Conservation (phyloP, 192 early-diverging fungal genomes). For the Coemansia sp. region DNA sequence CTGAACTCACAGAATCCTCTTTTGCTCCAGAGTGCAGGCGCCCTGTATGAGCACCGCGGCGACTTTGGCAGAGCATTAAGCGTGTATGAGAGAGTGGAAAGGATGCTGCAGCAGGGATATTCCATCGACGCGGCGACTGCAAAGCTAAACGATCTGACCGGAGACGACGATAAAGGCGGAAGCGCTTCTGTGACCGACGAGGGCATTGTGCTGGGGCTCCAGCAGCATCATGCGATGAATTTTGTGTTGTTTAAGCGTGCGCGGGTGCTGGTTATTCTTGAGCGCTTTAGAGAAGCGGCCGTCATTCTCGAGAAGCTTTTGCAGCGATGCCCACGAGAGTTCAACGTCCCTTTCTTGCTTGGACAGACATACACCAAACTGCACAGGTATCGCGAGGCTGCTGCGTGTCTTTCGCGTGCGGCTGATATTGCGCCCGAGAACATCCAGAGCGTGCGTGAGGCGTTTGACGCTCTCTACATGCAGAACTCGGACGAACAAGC, state of each 20-base stretch:
- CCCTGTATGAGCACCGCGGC: constrained; percentile 65
- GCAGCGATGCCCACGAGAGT: constrained; percentile 50
- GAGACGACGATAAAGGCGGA: not conserved
- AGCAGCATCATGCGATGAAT: constrained; percentile 38
- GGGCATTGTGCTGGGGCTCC: constrained; percentile 20
- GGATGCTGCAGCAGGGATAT: constrained; percentile 40
- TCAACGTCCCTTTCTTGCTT: constrained; percentile 54
- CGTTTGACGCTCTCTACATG: constrained; percentile 52
- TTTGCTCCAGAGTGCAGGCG: constrained; percentile 70
- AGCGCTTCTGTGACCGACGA: constrained; percentile 5
- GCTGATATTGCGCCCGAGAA: constrained; percentile 52
- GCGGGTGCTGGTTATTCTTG: constrained; percentile 59
- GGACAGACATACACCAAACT: constrained; percentile 53
- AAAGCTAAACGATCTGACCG: not conserved
- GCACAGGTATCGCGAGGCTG: constrained; percentile 45
- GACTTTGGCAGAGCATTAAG: constrained; percentile 58
- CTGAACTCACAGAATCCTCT: constrained; percentile 76
- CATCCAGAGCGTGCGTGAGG: constrained; percentile 48
- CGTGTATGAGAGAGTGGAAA: constrained; percentile 64
- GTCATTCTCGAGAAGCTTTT: constrained; percentile 63
- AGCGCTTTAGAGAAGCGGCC: constrained; percentile 64
- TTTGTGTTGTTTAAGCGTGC: constrained; percentile 74
- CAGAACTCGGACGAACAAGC: constrained; percentile 24
- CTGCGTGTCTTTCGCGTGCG: constrained; percentile 41
- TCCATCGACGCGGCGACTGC: not conserved